Conservation (phyloP, 768 basidiomycete genomes). For the Cantharellus anzutake region DNA sequence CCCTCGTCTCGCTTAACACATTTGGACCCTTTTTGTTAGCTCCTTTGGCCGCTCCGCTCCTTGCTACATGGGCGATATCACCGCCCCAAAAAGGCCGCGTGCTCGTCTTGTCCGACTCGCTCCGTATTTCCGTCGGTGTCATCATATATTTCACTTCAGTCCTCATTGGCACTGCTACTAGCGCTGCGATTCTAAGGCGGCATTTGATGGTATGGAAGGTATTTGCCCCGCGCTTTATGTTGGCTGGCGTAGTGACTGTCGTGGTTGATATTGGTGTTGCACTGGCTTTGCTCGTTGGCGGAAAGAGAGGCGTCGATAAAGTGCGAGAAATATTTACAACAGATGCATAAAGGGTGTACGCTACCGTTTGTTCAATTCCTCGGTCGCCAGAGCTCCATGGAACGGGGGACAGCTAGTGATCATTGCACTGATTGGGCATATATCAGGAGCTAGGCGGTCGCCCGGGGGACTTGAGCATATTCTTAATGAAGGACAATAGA, state of each 20-base stretch:
- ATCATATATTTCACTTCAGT: slow-evolving; percentile 49
- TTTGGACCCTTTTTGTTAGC: slow-evolving; percentile 51
- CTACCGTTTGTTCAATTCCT: no score
- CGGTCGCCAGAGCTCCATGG: no score
- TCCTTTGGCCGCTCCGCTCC: slow-evolving; percentile 47
- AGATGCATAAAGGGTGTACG: neutral
- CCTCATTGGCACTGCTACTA: slow-evolving; percentile 47
- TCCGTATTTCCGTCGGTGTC: slow-evolving; percentile 32
- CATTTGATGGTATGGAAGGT: slow-evolving; percentile 99
- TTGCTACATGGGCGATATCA: slow-evolving; percentile 68
- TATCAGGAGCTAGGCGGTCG: no score
- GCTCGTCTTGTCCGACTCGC: slow-evolving; percentile 16
- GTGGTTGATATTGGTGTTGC: slow-evolving; percentile 53
- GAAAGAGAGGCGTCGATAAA: slow-evolving; percentile 22
- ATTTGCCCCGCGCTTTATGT: slow-evolving; percentile 90
- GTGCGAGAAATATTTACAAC: slow-evolving; percentile 3
- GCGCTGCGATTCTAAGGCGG: slow-evolving; percentile 55
- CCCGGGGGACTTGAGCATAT: no score
- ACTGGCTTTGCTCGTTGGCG: slow-evolving; percentile 41
- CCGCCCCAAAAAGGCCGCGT: slow-evolving; percentile 22
- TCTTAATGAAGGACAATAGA: no score
- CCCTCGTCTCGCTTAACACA: slow-evolving; percentile 61
- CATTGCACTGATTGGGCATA: no score
- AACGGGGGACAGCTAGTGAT: no score
- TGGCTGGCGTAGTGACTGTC: slow-evolving; percentile 42